phyloP scores from a whole-genome alignment of 805 yeast species.

The Metschnikowia lochheadii region DNA sequence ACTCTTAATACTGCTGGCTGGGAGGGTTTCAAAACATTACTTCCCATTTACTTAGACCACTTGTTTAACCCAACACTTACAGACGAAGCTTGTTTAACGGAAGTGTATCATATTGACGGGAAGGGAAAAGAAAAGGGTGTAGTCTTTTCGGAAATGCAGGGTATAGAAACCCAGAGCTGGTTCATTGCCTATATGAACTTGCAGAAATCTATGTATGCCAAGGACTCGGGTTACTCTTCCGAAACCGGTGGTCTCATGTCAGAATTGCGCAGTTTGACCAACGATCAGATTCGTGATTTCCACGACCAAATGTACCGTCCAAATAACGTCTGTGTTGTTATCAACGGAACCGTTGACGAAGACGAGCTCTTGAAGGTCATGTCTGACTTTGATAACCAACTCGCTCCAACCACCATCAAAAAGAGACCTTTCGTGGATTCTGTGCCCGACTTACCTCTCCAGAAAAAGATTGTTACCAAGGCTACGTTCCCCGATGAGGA shows the following conservation, averaged over 20 bases:
- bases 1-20: conserved; percentile 92
- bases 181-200: conserved; percentile 57
- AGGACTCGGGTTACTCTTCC: conserved; percentile 76
- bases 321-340: conserved; percentile 75
- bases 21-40: conserved; percentile 81
- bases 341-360: conserved; percentile 84
- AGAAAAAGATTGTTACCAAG: conserved; percentile 38
- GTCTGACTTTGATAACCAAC: conserved; percentile 54
- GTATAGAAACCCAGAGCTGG: conserved; percentile 75
- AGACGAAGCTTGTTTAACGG: conserved; percentile 87
- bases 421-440: conserved; percentile 82
- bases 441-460: conserved; percentile 39
- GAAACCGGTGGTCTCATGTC: conserved; percentile 91
- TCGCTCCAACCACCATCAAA: conserved; percentile 40
- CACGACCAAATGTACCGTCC: conserved; percentile 74
- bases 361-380: conserved; percentile 60
- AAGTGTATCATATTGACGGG: conserved; percentile 93
- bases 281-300: conserved; percentile 70
- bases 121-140: conserved; percentile 91
- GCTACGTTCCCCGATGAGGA: conserved; percentile 87
- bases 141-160: conserved; percentile 96
- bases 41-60: conserved; percentile 91
- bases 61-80: conserved; percentile 78
- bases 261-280: conserved; percentile 68
- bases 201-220: conserved; percentile 52